A percentile compares a stretch with the other conserved stretches of the same genome.
phyloP scores from a whole-genome alignment of 1,284 basidiomycete genomes.

The Cryptococcus sp. region DNA sequence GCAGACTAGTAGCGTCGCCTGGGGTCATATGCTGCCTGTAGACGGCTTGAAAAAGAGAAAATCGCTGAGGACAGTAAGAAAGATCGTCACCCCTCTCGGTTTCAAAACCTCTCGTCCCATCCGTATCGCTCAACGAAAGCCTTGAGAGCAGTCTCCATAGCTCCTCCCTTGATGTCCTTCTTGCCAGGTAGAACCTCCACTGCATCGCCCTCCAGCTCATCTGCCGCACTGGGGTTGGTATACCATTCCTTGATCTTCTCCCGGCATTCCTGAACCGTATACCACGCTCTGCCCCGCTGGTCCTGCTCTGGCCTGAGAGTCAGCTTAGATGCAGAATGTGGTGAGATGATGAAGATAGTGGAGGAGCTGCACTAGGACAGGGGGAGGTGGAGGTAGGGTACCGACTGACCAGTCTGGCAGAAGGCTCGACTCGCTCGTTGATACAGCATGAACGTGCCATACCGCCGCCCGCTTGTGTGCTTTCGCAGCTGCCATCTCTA shows the following conservation, averaged over 20 bases:
- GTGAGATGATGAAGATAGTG: background rate
- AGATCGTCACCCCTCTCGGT: no score
- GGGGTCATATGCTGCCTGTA: no score
- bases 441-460: constrained; percentile 34
- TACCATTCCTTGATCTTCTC: constrained; percentile 28
- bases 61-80: no score
- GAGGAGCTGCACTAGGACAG: no score
- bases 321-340: background rate
- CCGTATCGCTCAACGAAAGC: constrained; percentile 13
- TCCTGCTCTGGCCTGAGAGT: constrained; percentile 29
- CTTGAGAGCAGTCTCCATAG: constrained; percentile 28
- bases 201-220: constrained; percentile 6
- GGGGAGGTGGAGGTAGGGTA: no score
- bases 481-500: constrained; percentile 15
- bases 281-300: constrained; percentile 31
- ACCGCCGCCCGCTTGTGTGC: constrained; percentile 12
- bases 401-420: constrained; percentile 24
- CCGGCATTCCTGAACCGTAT: constrained; percentile 13
- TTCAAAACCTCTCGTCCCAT: constrained; percentile 1
- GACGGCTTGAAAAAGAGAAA: no score
- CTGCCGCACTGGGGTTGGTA: constrained; percentile 1
- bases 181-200: constrained; percentile 16
- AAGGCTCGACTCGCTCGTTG: constrained; percentile 14
- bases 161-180: constrained; percentile 32
- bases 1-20: no score